Evolutionary conservation across 495 filamentous ascomycete genomes (phyloP), one percentile per base, ranked within the genome.

Genomic region (Trichoderma virens): DNA sequence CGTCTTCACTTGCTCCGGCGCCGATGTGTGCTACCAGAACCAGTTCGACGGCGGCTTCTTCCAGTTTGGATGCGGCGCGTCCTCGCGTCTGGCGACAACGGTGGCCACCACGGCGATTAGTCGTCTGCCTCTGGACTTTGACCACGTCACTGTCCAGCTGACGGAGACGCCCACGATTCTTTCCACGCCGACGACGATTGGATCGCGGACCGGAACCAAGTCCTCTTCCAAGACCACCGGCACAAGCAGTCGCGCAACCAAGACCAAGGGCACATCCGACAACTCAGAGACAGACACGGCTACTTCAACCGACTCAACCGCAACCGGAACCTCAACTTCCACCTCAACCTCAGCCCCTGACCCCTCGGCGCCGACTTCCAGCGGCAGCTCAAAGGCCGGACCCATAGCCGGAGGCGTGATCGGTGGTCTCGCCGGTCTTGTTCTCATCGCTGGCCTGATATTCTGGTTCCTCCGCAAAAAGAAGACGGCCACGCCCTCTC

Each of bases 11-110:
- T 82, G 79, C 67, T 76, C 77, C 11, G 73, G 70, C 41, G 66
- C 65, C 34, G 54, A 74, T 20, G 76, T 80, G 18, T 82, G 79
- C 64, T 82, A 75, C 67, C 71, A 64, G 68, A 82, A 82, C 66
- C 39, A 71, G 23, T 82, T 76, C 62, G 78, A 78, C 8, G 78
- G 79, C n/a, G 79, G 79, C 11, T 79, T 71, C 51, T 81, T 70
- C 25, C 79, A 81, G 69, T 82, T 69, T 27, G 79, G 79, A 13
- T 82, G 79, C 65, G 79, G 78, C 13, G 79, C 76, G 16, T 77
- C 77, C 20, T 77, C 73, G 62, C 69, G 72, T 32, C 47, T 75
- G 64, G 79, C 71, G 27, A 78, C 77, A 5, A 77, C 74, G 31
- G 79, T 82, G 39, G 41, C 69, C 25, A 72, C 72, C 31, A 72